phyloP scores from a whole-genome alignment of 2,329 filamentous ascomycete genomes.

The Claviceps sp. region DNA sequence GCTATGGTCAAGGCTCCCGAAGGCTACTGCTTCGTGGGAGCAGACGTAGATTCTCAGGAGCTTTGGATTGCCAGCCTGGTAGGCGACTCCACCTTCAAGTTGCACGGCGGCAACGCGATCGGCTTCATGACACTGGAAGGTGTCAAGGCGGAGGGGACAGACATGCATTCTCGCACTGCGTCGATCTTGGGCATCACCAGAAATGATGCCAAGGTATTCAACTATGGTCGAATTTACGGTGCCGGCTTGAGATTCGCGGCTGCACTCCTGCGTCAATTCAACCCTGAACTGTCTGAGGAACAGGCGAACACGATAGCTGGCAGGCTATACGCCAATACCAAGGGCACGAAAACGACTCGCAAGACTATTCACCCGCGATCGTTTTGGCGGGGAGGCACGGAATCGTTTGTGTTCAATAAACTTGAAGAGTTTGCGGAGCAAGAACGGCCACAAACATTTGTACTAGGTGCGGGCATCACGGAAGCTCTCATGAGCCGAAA shows the following conservation, averaged over 20 bases:
- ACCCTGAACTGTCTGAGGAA: slow-evolving; percentile 65
- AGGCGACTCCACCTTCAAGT: slow-evolving; percentile 84
- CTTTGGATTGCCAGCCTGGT: slow-evolving; percentile 95
- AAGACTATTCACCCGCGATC: slow-evolving; percentile 57
- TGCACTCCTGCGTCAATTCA: slow-evolving; percentile 85
- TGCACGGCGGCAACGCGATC: slow-evolving; percentile 93
- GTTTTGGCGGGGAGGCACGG: slow-evolving; percentile 94
- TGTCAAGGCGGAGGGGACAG: slow-evolving; percentile 84
- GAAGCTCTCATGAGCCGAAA: slow-evolving; percentile 84
- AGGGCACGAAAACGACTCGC: slow-evolving; percentile 72
- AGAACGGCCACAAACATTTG: slow-evolving; percentile 77
- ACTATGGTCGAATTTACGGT: slow-evolving; percentile 98
- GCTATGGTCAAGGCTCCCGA: slow-evolving; percentile 88
- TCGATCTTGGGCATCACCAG: slow-evolving; percentile 84
- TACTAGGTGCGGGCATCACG: slow-evolving; percentile 88
- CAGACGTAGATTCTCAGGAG: slow-evolving; percentile 94
- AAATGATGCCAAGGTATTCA: slow-evolving; percentile 95
- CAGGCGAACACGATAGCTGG: slow-evolving; percentile 65
- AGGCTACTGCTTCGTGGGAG: slow-evolving; percentile 88
- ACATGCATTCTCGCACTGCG: slow-evolving; percentile 88
- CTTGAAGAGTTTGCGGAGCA: slow-evolving; percentile 97
- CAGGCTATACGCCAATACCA: slow-evolving; percentile 77
- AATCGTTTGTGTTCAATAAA: slow-evolving; percentile 97
- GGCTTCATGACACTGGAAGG: slow-evolving; percentile 99
- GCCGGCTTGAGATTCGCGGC: slow-evolving; percentile 88